These are phyloP conservation scores for Psidium guajava DNA, from an alignment of 345 rosid genomes.

Conservation along the genomic window DNA sequence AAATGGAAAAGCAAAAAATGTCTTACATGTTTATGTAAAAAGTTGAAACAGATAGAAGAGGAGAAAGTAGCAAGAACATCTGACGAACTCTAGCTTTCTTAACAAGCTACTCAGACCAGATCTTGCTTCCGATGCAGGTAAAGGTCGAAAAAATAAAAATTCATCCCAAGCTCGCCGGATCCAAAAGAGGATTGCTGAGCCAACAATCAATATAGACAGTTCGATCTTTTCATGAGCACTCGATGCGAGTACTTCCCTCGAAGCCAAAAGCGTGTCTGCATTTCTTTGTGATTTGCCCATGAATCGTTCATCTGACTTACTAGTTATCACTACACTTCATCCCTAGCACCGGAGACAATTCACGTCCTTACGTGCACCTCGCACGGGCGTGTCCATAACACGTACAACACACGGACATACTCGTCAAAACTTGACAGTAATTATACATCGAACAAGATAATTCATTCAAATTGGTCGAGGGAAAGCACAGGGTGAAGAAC, in stretches of 20 bases:
- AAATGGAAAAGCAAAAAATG: background rate
- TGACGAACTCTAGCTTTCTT: background rate
- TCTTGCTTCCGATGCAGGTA: background rate
- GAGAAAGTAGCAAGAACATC: background rate
- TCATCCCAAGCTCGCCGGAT: background rate
- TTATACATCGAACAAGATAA: background rate
- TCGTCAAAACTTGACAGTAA: background rate
- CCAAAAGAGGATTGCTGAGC: background rate
- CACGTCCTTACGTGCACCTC: background rate
- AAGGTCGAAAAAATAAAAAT: background rate
- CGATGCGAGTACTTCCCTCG: background rate
- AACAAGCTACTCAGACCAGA: background rate
- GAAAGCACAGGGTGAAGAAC: conserved; percentile 4
- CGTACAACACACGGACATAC: background rate
- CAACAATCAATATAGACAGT: background rate
- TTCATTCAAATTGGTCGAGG: background rate
- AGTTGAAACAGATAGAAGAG: background rate
- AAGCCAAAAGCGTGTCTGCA: background rate
- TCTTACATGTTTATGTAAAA: background rate
- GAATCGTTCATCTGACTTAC: background rate
- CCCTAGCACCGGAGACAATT: too few species aligned
- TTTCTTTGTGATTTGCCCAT: background rate
- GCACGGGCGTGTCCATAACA: background rate
- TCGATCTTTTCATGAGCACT: background rate
- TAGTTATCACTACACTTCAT: too few species aligned